phyloP scores from a whole-genome alignment of 805 yeast species.

The Ogataea dorogensis region DNA sequence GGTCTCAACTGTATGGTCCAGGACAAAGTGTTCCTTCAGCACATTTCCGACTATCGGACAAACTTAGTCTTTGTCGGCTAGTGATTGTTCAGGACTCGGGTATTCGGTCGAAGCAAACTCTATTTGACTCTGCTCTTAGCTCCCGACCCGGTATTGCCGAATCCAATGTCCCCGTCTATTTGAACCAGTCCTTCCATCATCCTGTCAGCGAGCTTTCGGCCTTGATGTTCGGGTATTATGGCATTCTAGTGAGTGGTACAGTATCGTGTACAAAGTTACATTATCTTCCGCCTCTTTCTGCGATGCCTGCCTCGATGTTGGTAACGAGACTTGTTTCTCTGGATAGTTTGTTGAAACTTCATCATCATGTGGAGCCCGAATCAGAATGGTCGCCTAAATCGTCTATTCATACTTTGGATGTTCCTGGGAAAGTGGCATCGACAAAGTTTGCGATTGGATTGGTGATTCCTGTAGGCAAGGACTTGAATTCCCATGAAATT shows the following conservation, averaged over 20 bases:
- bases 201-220: conserved; percentile 45
- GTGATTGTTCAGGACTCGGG: conserved; percentile 51
- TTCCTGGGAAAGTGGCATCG: conserved; percentile 18
- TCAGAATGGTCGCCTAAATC: conserved; percentile 45
- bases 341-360: conserved; percentile 24
- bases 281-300: conserved; percentile 41
- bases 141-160: conserved; percentile 8
- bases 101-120: conserved; percentile 45
- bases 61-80: conserved; percentile 36
- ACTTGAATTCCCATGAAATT: conserved; percentile 35
- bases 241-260: conserved; percentile 48
- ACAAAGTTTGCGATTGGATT: conserved; percentile 48
- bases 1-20: conserved; percentile 48
- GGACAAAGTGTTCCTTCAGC: conserved; percentile 19
- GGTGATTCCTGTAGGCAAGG: conserved; percentile 42
- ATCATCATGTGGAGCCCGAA: conserved; percentile 5
- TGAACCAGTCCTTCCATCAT: conserved; percentile 38
- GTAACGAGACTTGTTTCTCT: conserved; percentile 44
- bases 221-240: conserved; percentile 55
- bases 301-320: conserved; percentile 40
- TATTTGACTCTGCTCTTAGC: conserved; percentile 44
- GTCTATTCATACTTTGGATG: conserved; percentile 34
- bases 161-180: conserved; percentile 1
- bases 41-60: conserved; percentile 24
- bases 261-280: conserved; percentile 47